phyloP scores from a whole-genome alignment of 768 basidiomycete genomes.

The Hericium rajendrae region DNA sequence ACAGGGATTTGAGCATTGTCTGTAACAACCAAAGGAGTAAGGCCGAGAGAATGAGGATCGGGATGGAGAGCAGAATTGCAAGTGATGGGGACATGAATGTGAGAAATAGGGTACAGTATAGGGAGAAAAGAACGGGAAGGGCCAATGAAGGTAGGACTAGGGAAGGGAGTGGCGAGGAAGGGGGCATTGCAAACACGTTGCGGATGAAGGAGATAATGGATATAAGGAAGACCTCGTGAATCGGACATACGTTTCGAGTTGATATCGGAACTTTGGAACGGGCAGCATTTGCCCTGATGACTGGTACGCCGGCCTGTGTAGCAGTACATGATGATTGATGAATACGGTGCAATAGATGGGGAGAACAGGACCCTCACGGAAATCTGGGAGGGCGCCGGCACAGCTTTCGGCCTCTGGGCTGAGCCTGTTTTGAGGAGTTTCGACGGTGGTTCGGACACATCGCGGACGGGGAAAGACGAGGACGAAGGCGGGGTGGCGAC shows the following conservation, averaged over 20 bases:
- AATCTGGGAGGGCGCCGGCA: conserved; percentile 29
- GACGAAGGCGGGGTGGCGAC: conserved; percentile 16
- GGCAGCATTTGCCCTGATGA: conserved; percentile 56
- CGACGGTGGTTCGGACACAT: conserved; percentile 23
- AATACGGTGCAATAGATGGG: not conserved
- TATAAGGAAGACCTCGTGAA: conserved; percentile 5
- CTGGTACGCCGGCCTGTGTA: conserved; percentile 47
- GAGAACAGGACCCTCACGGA: conserved; percentile 15
- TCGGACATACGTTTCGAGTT: conserved; percentile 52
- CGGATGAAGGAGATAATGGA: not conserved
- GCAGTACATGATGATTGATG: not conserved
- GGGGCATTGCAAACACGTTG: conserved; percentile 5
- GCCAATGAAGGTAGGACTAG: not conserved
- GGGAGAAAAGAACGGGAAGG: not conserved
- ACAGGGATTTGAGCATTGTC: conserved; percentile 68
- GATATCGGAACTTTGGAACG: conserved; percentile 65
- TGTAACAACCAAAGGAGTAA: conserved; percentile 18
- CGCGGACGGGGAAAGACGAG: not conserved
- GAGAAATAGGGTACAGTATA: not conserved
- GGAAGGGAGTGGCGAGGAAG: not conserved
- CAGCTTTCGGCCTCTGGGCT: conserved; percentile 31
- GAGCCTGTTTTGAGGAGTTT: conserved; percentile 53
- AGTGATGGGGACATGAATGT: not conserved
- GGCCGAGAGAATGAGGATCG: not conserved
- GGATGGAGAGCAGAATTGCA: not conserved